These are phyloP conservation scores for Paxillus rubicundulus DNA, from an alignment of 768 basidiomycete genomes.

Conservation along the genomic window DNA sequence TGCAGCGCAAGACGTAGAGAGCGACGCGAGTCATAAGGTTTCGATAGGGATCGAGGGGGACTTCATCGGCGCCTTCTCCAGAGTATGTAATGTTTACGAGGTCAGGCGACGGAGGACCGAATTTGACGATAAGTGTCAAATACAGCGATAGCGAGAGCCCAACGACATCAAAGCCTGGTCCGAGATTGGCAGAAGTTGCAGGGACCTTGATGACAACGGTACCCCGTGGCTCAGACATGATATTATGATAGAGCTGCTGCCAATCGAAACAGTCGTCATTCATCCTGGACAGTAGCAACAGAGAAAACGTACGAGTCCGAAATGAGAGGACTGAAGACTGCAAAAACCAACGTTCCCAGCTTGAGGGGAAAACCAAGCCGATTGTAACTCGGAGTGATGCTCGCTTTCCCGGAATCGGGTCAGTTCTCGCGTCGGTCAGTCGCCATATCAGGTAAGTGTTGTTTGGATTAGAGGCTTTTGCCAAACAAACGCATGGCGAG, in stretches of 20 bases:
- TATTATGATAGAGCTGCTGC: conserved; percentile 3
- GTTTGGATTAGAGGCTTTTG: conserved; percentile 8
- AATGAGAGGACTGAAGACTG: too few relatives aligned
- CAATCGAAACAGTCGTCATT: not conserved
- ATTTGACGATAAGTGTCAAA: conserved; percentile 69
- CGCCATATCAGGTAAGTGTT: conserved; percentile 13
- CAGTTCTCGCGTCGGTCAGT: conserved; percentile 8
- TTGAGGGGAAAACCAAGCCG: not conserved
- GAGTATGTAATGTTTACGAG: conserved; percentile 71
- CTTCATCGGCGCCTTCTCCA: conserved; percentile 88
- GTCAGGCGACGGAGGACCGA: conserved; percentile 36
- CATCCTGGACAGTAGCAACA: too few relatives aligned
- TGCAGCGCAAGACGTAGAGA: conserved; percentile 94
- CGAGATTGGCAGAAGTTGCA: conserved; percentile 98
- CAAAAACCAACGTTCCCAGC: not conserved
- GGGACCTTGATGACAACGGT: conserved; percentile 79
- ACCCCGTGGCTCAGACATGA: conserved; percentile 22
- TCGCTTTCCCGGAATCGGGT: not conserved
- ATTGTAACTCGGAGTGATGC: not conserved
- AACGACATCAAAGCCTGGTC: conserved; percentile 98
- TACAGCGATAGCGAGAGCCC: conserved; percentile 93
- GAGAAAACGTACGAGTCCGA: too few relatives aligned
- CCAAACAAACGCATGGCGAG: conserved; percentile 1
- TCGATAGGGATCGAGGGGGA: conserved; percentile 92
- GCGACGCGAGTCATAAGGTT: conserved; percentile 97